A percentile compares a stretch with the other conserved stretches of the same genome.
phyloP scores from a whole-genome alignment of 2,329 filamentous ascomycete genomes.

The Trichoderma cornu-damae region DNA sequence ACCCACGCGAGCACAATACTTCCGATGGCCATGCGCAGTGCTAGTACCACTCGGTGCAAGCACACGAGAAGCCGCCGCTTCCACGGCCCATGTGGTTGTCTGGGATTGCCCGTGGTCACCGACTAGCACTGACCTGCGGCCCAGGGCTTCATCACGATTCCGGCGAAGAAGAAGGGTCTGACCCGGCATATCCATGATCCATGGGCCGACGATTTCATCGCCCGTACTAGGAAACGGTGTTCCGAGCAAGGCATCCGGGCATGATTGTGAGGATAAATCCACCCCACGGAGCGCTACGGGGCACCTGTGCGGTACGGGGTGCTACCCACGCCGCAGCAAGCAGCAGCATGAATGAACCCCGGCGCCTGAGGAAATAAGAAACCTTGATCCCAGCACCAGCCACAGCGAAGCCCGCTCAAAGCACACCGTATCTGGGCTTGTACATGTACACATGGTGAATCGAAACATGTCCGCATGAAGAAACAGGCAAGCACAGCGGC shows the following conservation, averaged over 20 bases:
- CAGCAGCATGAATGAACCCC: not conserved
- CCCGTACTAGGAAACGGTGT: conserved; percentile 2
- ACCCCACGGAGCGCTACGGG: not conserved
- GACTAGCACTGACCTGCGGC: not conserved
- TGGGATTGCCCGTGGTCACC: conserved; percentile 3
- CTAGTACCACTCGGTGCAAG: conserved; percentile 5
- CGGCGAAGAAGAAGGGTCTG: conserved; percentile 1
- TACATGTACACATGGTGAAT: not conserved
- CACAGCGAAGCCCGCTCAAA: not conserved
- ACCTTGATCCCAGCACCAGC: conserved; percentile 13
- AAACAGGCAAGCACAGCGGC: not conserved
- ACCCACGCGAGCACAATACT: conserved; percentile 15
- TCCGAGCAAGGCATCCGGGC: not conserved
- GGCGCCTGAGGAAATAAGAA: conserved; percentile 9
- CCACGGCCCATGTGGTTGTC: conserved; percentile 14
- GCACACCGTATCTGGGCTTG: not conserved
- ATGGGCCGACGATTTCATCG: conserved; percentile 3
- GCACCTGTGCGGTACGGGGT: not conserved
- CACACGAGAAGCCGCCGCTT: conserved; percentile 6
- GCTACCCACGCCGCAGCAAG: not conserved
- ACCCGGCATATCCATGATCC: conserved; percentile 11
- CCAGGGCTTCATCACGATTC: conserved; percentile 12
- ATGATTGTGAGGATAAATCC: not conserved
- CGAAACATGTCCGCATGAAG: not conserved
- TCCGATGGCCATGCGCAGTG: conserved; percentile 9